phyloP scores from a whole-genome alignment of 176 grass and related monocot genomes.

The Otatea glauca region DNA sequence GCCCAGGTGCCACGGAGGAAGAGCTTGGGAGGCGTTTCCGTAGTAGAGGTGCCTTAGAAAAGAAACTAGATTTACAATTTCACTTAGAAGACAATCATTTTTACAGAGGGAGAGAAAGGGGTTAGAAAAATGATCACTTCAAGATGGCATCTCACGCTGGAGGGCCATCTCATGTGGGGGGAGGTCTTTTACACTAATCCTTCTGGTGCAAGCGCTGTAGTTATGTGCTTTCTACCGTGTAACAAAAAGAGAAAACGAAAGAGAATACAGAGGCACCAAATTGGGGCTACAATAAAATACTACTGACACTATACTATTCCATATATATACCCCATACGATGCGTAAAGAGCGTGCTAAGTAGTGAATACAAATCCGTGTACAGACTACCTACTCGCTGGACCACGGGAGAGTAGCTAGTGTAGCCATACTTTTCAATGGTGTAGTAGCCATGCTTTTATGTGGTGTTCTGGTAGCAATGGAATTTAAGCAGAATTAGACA shows the following conservation, averaged over 20 bases:
- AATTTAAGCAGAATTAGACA: background rate
- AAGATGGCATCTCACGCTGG: background rate
- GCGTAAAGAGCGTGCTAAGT: background rate
- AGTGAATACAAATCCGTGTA: background rate
- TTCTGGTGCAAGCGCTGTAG: constrained; percentile 27
- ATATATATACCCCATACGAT: background rate
- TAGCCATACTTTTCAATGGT: background rate
- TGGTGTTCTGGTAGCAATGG: background rate
- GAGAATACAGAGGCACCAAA: background rate
- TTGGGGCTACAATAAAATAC: background rate
- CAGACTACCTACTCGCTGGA: background rate
- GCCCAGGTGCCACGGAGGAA: no score
- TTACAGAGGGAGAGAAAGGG: no score
- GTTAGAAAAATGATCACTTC: no score
- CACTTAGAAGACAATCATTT: no score
- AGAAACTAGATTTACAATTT: no score
- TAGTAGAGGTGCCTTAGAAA: no score
- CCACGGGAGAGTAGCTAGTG: background rate
- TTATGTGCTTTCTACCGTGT: background rate
- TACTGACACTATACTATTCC: background rate
- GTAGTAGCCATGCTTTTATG: background rate
- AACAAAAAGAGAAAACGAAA: constrained; percentile 18
- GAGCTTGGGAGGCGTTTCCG: no score
- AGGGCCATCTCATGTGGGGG: constrained; percentile 19
- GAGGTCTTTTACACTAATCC: constrained; percentile 5